phyloP scores from a whole-genome alignment of 139 green algal genomes.

The Chlamydomonas sp. region DNA sequence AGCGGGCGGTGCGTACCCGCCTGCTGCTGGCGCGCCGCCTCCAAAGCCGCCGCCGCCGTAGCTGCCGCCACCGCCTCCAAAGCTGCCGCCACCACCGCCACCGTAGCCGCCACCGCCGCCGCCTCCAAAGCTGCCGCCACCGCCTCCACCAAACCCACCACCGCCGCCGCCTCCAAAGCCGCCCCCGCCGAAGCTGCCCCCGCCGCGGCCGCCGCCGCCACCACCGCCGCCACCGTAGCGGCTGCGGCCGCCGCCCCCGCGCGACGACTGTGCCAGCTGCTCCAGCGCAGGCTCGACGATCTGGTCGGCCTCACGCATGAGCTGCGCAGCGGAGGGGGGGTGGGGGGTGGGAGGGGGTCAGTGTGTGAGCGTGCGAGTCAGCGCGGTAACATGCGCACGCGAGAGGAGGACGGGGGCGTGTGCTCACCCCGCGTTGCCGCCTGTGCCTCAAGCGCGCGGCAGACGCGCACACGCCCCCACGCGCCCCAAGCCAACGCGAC shows the following conservation, averaged over 20 bases:
- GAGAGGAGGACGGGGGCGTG: too few species aligned
- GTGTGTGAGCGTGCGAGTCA: too few species aligned
- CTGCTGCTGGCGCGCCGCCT: background rate
- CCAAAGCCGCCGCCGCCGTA: conserved; percentile 16
- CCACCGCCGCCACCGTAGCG: conserved; percentile 34
- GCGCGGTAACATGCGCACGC: too few species aligned
- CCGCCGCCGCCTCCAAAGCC: conserved; percentile 22
- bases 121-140: conserved; percentile 24
- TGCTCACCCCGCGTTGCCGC: too few species aligned
- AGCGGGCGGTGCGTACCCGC: conserved; percentile 17
- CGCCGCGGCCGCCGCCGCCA: conserved; percentile 22
- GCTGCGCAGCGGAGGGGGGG: too few species aligned
- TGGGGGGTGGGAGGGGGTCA: too few species aligned
- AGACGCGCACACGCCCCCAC: too few species aligned
- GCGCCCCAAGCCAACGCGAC: too few species aligned
- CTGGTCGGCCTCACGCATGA: conserved; percentile 58
- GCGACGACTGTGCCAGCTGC: conserved; percentile 30
- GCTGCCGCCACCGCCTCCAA: background rate
- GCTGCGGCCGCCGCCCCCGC: conserved; percentile 28
- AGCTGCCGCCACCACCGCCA: conserved; percentile 12
- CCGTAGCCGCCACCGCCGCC: conserved; percentile 34
- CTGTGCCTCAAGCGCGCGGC: too few species aligned
- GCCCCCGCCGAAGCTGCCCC: conserved; percentile 21
- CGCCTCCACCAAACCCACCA: conserved; percentile 20
- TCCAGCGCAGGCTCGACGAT: conserved; percentile 47